phyloP scores from a whole-genome alignment of 208 protist species.

The Trypanosoma theileri region DNA sequence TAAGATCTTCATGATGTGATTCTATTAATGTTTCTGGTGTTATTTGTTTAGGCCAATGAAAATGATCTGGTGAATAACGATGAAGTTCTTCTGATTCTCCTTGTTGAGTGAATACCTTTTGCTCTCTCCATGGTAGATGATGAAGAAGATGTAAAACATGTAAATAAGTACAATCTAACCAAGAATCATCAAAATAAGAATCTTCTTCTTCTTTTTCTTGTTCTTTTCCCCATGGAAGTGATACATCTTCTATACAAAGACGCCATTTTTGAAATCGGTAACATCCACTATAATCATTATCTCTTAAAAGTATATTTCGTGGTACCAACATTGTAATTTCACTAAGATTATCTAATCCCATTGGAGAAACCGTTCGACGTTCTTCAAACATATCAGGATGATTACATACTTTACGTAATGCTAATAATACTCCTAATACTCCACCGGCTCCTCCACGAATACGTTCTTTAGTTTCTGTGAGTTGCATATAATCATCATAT shows the following conservation, averaged over 20 bases:
- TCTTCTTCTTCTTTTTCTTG: background rate
- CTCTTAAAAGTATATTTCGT: slow-evolving; percentile 43
- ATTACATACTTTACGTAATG: slow-evolving; percentile 98
- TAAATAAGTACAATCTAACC: slow-evolving; percentile 22
- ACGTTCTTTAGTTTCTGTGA: slow-evolving; percentile 65
- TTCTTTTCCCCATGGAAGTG: background rate
- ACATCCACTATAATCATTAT: slow-evolving; percentile 33
- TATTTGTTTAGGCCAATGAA: slow-evolving; percentile 14
- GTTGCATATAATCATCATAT: slow-evolving; percentile 98
- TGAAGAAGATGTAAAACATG: background rate
- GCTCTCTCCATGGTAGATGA: background rate
- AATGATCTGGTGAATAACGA: slow-evolving; percentile 20
- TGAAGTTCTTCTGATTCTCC: background rate
- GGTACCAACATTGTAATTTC: slow-evolving; percentile 43
- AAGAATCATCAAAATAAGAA: slow-evolving; percentile 12
- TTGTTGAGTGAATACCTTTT: background rate
- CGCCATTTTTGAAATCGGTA: slow-evolving; percentile 40
- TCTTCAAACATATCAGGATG: slow-evolving; percentile 97
- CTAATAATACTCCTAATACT: slow-evolving; percentile 95
- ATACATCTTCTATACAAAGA: slow-evolving; percentile 25
- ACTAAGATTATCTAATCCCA: slow-evolving; percentile 52
- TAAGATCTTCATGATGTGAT: background rate
- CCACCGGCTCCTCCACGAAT: slow-evolving; percentile 76
- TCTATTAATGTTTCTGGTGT: background rate
- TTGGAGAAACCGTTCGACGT: slow-evolving; percentile 66